Percentiles rank a stretch among this genome's conserved stretches.
Evolutionary conservation across 202 grass and related monocot genomes (phyloP).

Genomic region (Schoenoplectus tabernaemontani): DNA sequence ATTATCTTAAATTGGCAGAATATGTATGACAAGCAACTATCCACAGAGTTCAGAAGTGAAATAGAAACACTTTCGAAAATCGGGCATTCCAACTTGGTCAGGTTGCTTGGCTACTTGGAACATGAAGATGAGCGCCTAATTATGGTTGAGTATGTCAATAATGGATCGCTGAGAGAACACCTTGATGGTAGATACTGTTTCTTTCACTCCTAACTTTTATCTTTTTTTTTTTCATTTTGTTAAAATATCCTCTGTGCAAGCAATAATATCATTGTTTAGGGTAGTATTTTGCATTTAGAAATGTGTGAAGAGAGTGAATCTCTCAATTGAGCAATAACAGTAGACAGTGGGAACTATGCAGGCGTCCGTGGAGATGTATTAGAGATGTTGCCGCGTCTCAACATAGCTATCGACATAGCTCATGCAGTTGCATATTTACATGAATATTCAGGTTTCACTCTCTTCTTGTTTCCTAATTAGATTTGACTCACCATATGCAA

Average conservation of each 20-base stretch:
- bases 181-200: conserved; percentile 50
- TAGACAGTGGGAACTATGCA: conserved; percentile 21
- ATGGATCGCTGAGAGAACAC: conserved; percentile 81
- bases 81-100: conserved; percentile 72
- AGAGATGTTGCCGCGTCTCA: conserved; percentile 66
- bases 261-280: neutral
- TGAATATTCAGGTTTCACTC: conserved; percentile 53
- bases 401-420: conserved; percentile 74
- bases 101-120: conserved; percentile 64
- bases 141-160: conserved; percentile 66
- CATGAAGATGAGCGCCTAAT: conserved; percentile 55
- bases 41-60: conserved; percentile 67
- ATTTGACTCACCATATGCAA: neutral
- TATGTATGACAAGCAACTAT: conserved; percentile 46
- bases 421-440: conserved; percentile 79
- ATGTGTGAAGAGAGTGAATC: neutral
- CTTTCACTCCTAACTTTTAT: neutral
- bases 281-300: neutral
- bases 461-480: conserved; percentile 6
- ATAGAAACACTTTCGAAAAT: conserved; percentile 68
- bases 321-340: neutral
- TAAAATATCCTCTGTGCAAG: neutral
- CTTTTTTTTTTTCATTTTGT: neutral
- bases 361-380: conserved; percentile 40
- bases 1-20: conserved; percentile 44